Evolutionary conservation across 1,284 basidiomycete species (phyloP).

Genomic region (Irpex sp.): DNA sequence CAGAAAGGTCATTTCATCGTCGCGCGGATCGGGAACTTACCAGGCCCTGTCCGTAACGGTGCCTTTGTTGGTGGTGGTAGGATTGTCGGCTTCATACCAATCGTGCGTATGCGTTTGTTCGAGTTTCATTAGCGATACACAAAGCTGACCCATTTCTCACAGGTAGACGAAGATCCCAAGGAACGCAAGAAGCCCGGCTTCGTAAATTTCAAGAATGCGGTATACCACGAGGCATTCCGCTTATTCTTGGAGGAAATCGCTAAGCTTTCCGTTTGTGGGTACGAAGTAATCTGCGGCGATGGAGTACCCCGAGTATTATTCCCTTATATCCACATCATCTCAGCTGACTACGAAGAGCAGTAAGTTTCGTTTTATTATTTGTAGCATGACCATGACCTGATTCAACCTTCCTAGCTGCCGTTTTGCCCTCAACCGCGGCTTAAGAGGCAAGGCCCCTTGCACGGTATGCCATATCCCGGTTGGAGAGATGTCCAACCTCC

Average conservation of each 20-base stretch:
- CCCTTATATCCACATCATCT: conserved; percentile 28
- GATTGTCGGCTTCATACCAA: conserved; percentile 41
- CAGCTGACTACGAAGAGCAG: conserved; percentile 36
- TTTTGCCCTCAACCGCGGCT: conserved; percentile 8
- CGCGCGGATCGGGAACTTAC: conserved; percentile 33
- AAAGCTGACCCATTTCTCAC: background rate
- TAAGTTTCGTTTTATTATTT: conserved; percentile 26
- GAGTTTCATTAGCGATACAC: no score
- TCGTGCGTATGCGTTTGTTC: conserved; percentile 25
- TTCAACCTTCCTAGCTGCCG: conserved; percentile 1
- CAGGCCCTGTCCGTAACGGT: conserved; percentile 33
- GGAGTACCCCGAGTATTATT: conserved; percentile 15
- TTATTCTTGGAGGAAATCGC: conserved; percentile 17
- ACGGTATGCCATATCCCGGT: conserved; percentile 3
- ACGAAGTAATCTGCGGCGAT: conserved; percentile 20
- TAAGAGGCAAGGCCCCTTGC: conserved; percentile 6
- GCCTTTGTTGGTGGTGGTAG: conserved; percentile 31
- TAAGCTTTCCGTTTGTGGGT: conserved; percentile 17
- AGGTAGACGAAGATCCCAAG: conserved; percentile 16
- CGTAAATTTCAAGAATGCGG: conserved; percentile 22
- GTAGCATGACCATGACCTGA: background rate
- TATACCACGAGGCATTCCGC: conserved; percentile 28
- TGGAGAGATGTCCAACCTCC: background rate
- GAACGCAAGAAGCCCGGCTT: conserved; percentile 16
- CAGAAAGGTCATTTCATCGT: conserved; percentile 40